Evolutionary conservation across 139 green algal genomes (phyloP).

Genomic region (Ostreobium quekettii): DNA sequence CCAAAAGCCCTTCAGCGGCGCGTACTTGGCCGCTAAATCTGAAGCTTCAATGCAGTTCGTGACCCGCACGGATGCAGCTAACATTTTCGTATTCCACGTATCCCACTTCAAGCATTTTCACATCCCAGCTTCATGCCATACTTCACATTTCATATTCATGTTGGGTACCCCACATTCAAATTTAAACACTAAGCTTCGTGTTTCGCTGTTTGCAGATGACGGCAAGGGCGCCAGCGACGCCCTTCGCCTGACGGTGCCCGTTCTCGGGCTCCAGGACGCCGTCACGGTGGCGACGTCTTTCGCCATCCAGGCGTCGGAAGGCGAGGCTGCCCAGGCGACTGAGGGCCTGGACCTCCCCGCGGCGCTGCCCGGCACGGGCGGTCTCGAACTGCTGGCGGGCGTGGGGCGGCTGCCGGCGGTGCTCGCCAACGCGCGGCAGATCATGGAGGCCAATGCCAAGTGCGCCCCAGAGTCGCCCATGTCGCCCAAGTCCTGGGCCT

Average conservation of each 20-base stretch:
- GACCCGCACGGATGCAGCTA: too few species aligned
- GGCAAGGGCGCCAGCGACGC: background rate
- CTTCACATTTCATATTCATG: too few species aligned
- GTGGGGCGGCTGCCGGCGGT: slow-evolving; percentile 20
- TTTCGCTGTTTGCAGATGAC: background rate
- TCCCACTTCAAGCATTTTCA: too few species aligned
- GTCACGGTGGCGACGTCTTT: slow-evolving; percentile 20
- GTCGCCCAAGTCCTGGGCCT: too few species aligned
- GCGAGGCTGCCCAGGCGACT: background rate
- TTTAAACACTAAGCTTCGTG: too few species aligned
- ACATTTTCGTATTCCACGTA: too few species aligned
- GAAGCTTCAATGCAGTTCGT: too few species aligned
- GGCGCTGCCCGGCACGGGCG: slow-evolving; percentile 21
- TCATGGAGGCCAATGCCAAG: background rate
- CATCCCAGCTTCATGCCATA: too few species aligned
- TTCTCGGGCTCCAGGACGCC: slow-evolving; percentile 18
- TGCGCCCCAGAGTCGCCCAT: too few species aligned
- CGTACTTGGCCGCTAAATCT: too few species aligned
- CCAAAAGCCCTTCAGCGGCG: too few species aligned
- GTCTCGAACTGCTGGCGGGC: slow-evolving; percentile 19
- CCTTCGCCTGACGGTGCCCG: background rate
- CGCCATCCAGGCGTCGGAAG: background rate
- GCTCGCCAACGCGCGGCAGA: background rate
- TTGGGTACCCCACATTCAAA: too few species aligned
- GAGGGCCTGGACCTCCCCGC: slow-evolving; percentile 28